Base-by-base conservation (phyloP, 1,284 basidiomycete genomes). In the Boletus chippewaensis region DNA sequence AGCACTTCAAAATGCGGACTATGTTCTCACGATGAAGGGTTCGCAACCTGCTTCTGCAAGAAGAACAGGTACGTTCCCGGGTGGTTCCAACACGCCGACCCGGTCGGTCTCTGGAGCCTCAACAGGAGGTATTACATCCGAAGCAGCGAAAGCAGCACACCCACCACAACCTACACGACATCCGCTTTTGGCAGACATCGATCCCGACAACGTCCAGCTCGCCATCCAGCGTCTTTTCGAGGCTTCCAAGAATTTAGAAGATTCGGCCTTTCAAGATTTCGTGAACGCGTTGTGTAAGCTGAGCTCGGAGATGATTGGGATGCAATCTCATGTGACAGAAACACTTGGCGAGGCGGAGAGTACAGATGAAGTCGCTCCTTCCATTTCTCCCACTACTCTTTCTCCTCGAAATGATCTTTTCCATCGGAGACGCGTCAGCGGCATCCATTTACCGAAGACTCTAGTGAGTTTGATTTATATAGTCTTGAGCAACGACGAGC, bases 1-100 rank as follows among this genome's bases (percentile, higher is more conserved):
- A 63, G 83, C 87, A 1, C 70, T 96, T 34, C 93, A 96, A 69
- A 95, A 94, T 59, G 92, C 93, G 6, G 92, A 95, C 59, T 93
- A 91, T 61, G 89, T 96, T 15, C 74, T 96, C 26, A 80, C 81
- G 3, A 73, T 79, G 45, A 84, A 80, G 58, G 79, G 74, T 11
- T 62, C 64, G 9, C 63, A 69, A 9, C 49, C 64, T 7, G 55
- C 59, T 29, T 40, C 61, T 20, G 57, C 59, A 2, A 61, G 65
- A 39, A 65, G 61, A 42, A 72, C 72, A 51, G 73, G 70, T 46
- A 70, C 70, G 15, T 59, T 73, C n/a, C 60, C 64, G 2, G 56
- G 66, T 16, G 64, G 60, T 15, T 61, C 66, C 15, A 50, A 62
- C 1, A 60, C 68, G 3, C 54, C 68, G 2, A 64, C 62, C 51